Conservation (phyloP, 108 stramenopile genomes). For the Nitzschia palea region DNA sequence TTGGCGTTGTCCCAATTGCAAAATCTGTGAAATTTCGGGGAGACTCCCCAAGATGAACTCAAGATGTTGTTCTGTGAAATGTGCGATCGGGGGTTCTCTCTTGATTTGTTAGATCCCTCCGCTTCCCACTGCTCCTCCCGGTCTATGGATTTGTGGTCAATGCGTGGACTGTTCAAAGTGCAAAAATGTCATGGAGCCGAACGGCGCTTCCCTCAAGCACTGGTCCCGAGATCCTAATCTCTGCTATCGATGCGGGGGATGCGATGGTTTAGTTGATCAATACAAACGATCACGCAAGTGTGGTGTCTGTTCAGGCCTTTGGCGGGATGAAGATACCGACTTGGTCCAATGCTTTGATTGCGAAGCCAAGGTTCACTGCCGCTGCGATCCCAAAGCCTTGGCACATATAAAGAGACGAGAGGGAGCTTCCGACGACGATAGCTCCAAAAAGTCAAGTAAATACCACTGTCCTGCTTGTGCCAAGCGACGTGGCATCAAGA, state of each 20-base stretch:
- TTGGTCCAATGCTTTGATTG: conserved; percentile 48
- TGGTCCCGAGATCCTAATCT: conserved; percentile 61
- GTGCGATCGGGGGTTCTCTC: conserved; percentile 81
- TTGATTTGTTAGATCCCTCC: conserved; percentile 75
- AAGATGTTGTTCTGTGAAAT: conserved; percentile 85
- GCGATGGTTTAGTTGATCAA: conserved; percentile 43
- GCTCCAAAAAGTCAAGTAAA: conserved; percentile 12
- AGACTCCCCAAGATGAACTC: conserved; percentile 59
- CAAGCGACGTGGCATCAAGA: conserved; percentile 27
- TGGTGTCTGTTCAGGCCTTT: conserved; percentile 40
- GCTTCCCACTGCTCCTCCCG: conserved; percentile 54
- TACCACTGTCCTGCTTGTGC: conserved; percentile 46
- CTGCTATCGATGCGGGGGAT: conserved; percentile 73
- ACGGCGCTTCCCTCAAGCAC: conserved; percentile 37
- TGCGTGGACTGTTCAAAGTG: conserved; percentile 65
- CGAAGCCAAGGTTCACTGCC: conserved; percentile 25
- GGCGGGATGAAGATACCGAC: conserved; percentile 48
- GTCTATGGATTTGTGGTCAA: conserved; percentile 73
- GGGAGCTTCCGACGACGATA: background rate
- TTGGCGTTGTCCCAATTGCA: conserved; percentile 92
- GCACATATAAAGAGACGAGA: conserved; percentile 14
- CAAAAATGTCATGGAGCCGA: conserved; percentile 38
- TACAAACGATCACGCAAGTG: conserved; percentile 32
- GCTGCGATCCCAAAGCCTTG: conserved; percentile 37
- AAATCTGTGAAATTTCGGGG: conserved; percentile 85